These are phyloP conservation scores for Botrytis squamosa DNA, from an alignment of 2,329 filamentous ascomycete genomes.

Conservation along the genomic window DNA sequence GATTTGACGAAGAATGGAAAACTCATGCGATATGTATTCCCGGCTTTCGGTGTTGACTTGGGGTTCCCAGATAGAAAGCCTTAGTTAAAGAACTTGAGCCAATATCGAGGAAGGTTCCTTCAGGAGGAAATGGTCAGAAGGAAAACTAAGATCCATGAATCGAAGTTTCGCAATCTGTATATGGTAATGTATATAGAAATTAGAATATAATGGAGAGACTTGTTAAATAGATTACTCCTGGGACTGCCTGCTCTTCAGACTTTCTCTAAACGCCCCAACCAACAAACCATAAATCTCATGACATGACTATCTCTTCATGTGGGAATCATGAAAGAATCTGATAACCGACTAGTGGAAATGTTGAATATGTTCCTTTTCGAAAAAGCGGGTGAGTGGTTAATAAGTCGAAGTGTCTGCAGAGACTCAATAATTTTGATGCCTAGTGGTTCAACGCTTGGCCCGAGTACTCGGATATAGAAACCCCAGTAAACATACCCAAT, in stretches of 20 bases:
- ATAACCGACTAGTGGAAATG: background rate
- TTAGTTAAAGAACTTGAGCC: background rate
- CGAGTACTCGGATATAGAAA: background rate
- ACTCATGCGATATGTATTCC: slow-evolving; percentile 63
- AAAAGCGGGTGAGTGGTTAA: background rate
- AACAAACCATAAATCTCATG: background rate
- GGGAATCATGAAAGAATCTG: background rate
- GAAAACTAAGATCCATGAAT: background rate
- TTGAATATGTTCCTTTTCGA: background rate
- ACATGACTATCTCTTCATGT: background rate
- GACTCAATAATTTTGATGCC: background rate
- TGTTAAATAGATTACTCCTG: background rate
- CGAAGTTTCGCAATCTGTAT: background rate
- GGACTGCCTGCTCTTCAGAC: background rate
- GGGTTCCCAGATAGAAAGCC: slow-evolving; percentile 61
- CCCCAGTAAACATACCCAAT: background rate
- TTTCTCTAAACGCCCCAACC: background rate
- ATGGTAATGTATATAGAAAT: background rate
- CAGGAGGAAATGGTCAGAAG: too few species aligned
- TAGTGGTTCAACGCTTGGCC: background rate
- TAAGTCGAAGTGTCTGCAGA: background rate
- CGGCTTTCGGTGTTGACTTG: slow-evolving; percentile 66
- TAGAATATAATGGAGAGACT: background rate
- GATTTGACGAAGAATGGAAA: slow-evolving; percentile 49
- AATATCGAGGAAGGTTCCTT: background rate